Evolutionary conservation across 2,329 filamentous ascomycete species (phyloP), one percentile per base, ranked within the genome.

Genomic region (Fusarium globosum): DNA sequence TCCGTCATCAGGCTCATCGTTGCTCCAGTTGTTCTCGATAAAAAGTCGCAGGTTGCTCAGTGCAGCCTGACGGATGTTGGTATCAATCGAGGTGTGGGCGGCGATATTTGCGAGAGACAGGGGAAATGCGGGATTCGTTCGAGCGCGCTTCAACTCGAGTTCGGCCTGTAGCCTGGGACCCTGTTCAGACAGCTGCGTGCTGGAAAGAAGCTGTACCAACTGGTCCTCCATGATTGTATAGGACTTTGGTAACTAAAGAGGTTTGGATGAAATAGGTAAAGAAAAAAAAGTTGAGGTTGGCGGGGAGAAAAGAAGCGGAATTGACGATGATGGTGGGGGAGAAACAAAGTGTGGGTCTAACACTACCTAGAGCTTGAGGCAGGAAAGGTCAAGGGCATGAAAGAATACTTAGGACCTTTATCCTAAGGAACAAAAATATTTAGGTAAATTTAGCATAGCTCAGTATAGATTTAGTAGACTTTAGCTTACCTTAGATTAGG

Each of bases 91-190:
- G 46, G 89, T 86, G 82, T 97, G 93, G 51, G 91, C 90, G 72
- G 93, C 95, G 77, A 99, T 92, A 75, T 94, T 91, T 75, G 93
- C 88, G 70, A 99, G 91, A 61, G 92, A 92, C 59, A 93, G 84
- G 55, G 96, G 94, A 81, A 96, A 97, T 71, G 91, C 91, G 65
- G 89, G 87, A 80, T 90, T 90, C 69, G 87, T 82, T 80, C 93
- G 92, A 73, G 93, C 90, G 73, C 89, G 90, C 81, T 91, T 90
- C 58, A 98, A 89, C 78, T 94, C 93, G 80, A 92, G 87, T 85
- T 99, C 96, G 77, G 96, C 96, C 81, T 93, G 91, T 81, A 94
- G 95, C 82, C 96, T 92, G 65, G 93, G 91, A 62, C 85, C 91
- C 82, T 96, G 92, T 67, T 91, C 90, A 69, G 93, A 79, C 73